Evolutionary conservation across 2,329 filamentous ascomycete genomes (phyloP), one percentile per base, ranked within the genome.

Genomic region (Fusarium euwallaceae): DNA sequence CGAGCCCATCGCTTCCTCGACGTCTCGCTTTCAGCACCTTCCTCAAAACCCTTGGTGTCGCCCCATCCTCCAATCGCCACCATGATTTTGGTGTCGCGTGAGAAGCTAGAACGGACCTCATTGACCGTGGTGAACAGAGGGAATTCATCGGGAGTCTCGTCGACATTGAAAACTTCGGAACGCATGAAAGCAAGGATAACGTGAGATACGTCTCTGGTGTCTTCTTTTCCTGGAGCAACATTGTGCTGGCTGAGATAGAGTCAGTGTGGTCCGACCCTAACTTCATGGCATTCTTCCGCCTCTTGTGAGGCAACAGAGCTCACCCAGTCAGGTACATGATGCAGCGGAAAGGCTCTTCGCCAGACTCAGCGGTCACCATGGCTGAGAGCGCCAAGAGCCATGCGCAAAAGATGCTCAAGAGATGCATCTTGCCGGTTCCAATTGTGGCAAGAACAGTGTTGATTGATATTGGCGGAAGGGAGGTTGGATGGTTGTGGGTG

Each of bases 61-160:
- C 92, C 92, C 93, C 93, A 95, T 62, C 93, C 93, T 12, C 93
- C 93, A 72, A 95, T 90, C 22, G 93, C 92, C 41, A 95, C 87
- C 84, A 92, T 88, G 24, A 95, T 82, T 74, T 92, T 91, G 22
- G 91, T 91, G 29, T 84, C 85, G 0, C 82, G 69, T 8, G 82
- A 81, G 69, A 92, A 90, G 64, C 85, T 82, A 20, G 78, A 67
- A 6, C 90, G 88, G 16, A 87, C 84, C 14, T 84, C 79, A 4
- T 80, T 77, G 3, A 92, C 84, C 2, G 84, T 85, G 4, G 86
- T 88, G 75, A 91, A 91, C 7, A 92, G 80, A 0, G 88, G 86
- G 82, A 87, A 90, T 5, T 78, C 65, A 4, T 79, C 72, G 1
- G 82, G 81, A 0, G 78, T 70, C 12, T 81, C 53, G 2, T 82